A percentile compares a stretch with the other conserved stretches of the same genome.
phyloP scores from a whole-genome alignment of 2,329 filamentous ascomycete genomes.

The Exutisphaerella laricina region DNA sequence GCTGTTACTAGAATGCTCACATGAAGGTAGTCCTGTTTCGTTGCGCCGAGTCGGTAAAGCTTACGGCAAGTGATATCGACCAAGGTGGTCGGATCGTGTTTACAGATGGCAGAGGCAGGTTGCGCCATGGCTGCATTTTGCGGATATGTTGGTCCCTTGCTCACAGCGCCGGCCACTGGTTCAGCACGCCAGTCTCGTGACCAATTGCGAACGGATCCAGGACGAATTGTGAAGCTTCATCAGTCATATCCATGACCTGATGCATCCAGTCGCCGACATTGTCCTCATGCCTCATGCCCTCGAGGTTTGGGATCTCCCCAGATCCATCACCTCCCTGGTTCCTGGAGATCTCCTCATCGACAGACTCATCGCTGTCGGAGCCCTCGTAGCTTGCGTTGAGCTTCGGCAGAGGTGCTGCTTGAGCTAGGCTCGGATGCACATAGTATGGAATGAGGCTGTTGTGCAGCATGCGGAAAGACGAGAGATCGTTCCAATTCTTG shows the following conservation, averaged over 20 bases:
- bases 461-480: conserved; percentile 12
- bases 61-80: background rate
- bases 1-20: background rate
- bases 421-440: conserved; percentile 13
- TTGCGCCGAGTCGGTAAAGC: background rate
- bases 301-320: background rate
- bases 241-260: conserved; percentile 11
- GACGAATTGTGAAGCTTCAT: conserved; percentile 8
- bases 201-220: conserved; percentile 11
- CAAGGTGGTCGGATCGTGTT: background rate
- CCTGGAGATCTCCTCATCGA: conserved; percentile 8
- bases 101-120: background rate
- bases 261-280: conserved; percentile 16
- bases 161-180: conserved; percentile 3
- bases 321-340: background rate
- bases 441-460: conserved; percentile 18
- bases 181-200: conserved; percentile 5
- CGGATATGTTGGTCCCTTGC: too few relatives aligned
- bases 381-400: background rate
- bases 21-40: background rate
- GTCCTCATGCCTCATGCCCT: conserved; percentile 8
- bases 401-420: conserved; percentile 6
- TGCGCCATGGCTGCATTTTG: background rate
- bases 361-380: conserved; percentile 7
- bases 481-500: conserved; percentile 13